phyloP scores from a whole-genome alignment of 371 early-diverging fungal species.

The Apophysomyces variabilis region DNA sequence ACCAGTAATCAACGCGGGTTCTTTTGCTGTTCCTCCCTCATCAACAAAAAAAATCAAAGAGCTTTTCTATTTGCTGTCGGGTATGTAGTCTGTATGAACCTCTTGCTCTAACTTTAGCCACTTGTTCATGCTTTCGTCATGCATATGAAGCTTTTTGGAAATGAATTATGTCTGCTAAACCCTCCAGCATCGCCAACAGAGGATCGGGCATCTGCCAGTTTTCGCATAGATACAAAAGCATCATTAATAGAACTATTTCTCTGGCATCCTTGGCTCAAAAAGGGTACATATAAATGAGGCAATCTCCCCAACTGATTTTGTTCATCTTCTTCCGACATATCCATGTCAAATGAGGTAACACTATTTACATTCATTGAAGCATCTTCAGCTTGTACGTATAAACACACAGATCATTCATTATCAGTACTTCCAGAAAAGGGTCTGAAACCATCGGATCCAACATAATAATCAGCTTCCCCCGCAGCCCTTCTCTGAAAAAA shows the following conservation, averaged over 20 bases:
- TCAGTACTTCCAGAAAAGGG: not conserved
- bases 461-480: too few species aligned
- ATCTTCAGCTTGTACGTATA: conserved; percentile 1
- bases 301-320: not conserved
- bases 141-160: conserved; percentile 1
- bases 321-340: conserved; percentile 1
- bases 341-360: conserved; percentile 6
- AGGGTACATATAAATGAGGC: not conserved
- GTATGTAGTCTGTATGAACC: conserved; percentile 20
- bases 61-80: conserved; percentile 21
- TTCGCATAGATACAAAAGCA: conserved; percentile 17
- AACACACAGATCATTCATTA: not conserved
- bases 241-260: conserved; percentile 3
- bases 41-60: conserved; percentile 22
- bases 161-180: conserved; percentile 6
- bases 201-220: conserved; percentile 12
- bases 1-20: conserved; percentile 9
- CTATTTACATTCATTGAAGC: not conserved
- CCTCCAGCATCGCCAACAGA: conserved; percentile 2
- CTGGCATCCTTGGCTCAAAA: conserved; percentile 9
- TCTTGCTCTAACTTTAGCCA: conserved; percentile 12
- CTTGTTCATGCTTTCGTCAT: not conserved
- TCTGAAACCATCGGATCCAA: too few species aligned
- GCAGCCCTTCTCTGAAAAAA: too few species aligned
- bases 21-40: conserved; percentile 7